Percentiles rank a stretch among this genome's conserved stretches.
These are phyloP conservation scores for Paramecium sonneborni DNA, from an alignment of 73 alveolate species.

Conservation along the genomic window DNA sequence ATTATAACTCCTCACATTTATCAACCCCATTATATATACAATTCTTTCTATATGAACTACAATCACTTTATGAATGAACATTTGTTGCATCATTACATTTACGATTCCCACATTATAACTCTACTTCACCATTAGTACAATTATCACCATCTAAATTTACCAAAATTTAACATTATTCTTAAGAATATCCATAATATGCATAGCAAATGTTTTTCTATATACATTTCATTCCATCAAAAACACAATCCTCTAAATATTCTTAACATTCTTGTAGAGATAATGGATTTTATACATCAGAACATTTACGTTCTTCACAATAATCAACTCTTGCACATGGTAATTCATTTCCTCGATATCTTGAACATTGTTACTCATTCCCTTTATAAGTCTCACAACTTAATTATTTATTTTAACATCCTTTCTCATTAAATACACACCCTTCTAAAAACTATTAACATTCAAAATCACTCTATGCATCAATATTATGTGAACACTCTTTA, in stretches of 20 bases:
- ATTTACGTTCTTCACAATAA: background rate
- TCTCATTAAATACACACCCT: slow-evolving; percentile 20
- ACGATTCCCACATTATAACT: background rate
- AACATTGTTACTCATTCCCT: background rate
- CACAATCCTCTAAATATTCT: background rate
- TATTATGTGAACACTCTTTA: background rate
- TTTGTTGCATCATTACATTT: background rate
- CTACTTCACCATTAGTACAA: background rate
- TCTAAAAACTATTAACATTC: background rate
- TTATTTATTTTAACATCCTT: background rate
- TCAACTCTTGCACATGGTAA: background rate
- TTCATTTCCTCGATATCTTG: background rate
- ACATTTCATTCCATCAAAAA: background rate
- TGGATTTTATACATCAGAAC: slow-evolving; percentile 10
- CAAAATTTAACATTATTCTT: background rate
- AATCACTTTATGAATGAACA: background rate
- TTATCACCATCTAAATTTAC: background rate
- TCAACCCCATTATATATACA: background rate
- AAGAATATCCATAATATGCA: background rate
- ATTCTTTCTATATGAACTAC: background rate
- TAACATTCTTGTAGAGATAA: background rate
- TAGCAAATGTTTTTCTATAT: background rate
- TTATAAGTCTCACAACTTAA: background rate
- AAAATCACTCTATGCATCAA: background rate
- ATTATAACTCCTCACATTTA: background rate